A percentile compares a stretch with the other conserved stretches of the same genome.
Conservation (phyloP, 345 rosid genomes). For the Sonneratia caseolaris region DNA sequence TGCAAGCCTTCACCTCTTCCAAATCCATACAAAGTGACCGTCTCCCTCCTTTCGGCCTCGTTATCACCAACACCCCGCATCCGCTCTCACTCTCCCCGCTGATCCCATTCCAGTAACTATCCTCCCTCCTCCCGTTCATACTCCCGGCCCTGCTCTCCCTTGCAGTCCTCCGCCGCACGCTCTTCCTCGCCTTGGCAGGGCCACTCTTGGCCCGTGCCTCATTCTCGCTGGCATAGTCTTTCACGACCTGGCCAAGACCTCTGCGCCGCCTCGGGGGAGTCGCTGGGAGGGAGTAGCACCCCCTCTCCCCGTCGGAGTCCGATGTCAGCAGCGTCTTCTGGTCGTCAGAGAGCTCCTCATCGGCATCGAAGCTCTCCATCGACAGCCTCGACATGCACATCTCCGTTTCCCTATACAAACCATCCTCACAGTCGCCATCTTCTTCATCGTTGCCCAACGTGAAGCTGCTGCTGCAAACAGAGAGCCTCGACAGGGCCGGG, state of each 20-base stretch:
- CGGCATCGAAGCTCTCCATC: slow-evolving; percentile 65
- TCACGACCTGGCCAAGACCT: slow-evolving; percentile 9
- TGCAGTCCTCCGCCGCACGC: slow-evolving; percentile 13
- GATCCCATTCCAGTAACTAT: slow-evolving; percentile 17
- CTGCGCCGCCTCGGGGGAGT: slow-evolving; percentile 31
- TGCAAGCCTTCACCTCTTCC: slow-evolving; percentile 85
- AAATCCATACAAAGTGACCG: slow-evolving; percentile 80
- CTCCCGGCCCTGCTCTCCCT: slow-evolving; percentile 14
- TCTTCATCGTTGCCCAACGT: slow-evolving; percentile 35
- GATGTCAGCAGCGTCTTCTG: slow-evolving; percentile 29
- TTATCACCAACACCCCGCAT: slow-evolving; percentile 58
- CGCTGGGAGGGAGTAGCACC: slow-evolving; percentile 54
- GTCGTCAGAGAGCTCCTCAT: slow-evolving; percentile 58
- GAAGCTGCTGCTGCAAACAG: slow-evolving; percentile 60
- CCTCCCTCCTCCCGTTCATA: slow-evolving; percentile 1
- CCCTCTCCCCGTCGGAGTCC: slow-evolving; percentile 49
- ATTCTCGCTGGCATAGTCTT: slow-evolving; percentile 77
- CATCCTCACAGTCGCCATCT: slow-evolving; percentile 16
- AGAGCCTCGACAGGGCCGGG: slow-evolving; percentile 54
- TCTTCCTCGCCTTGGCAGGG: slow-evolving; percentile 29
- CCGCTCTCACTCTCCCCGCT: slow-evolving; percentile 57
- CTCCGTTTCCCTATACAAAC: slow-evolving; percentile 8
- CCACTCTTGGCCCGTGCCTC: slow-evolving; percentile 33
- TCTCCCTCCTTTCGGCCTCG: slow-evolving; percentile 72
- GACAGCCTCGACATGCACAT: slow-evolving; percentile 42